These are phyloP conservation scores for Alternaria dauci DNA, from an alignment of 2,329 filamentous ascomycete species.

Conservation along the genomic window DNA sequence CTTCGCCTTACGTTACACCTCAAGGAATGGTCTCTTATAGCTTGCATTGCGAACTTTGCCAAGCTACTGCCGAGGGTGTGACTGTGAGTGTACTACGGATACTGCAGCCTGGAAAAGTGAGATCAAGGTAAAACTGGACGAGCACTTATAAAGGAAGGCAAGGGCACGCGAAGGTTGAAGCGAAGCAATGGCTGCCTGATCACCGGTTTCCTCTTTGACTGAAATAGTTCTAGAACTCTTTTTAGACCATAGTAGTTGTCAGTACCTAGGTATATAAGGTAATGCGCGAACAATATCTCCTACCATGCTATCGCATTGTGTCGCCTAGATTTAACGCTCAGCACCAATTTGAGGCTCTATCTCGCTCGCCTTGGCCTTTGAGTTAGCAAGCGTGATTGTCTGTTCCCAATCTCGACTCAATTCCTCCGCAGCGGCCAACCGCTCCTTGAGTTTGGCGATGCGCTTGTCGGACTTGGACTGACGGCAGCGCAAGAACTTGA, in stretches of 20 bases:
- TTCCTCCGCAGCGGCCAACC: background rate
- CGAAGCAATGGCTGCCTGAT: background rate
- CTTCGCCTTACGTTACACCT: conserved; percentile 3
- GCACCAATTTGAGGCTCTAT: background rate
- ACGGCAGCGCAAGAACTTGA: background rate
- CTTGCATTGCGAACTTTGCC: background rate
- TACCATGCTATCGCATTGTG: background rate
- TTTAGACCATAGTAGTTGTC: background rate
- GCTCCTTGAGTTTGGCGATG: background rate
- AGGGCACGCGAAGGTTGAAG: background rate
- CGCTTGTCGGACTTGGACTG: background rate
- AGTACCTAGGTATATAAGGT: too few relatives aligned
- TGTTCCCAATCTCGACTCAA: background rate
- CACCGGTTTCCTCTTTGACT: background rate
- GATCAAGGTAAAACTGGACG: background rate
- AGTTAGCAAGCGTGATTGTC: background rate
- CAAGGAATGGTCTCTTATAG: too few relatives aligned
- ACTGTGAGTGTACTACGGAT: conserved; percentile 1
- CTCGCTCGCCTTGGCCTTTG: background rate
- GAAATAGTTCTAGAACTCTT: background rate
- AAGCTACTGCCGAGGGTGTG: background rate
- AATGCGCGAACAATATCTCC: background rate
- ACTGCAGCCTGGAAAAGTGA: background rate
- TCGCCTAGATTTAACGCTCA: background rate
- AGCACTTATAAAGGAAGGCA: background rate